These are phyloP conservation scores for Colletotrichum higginsianum DNA, from an alignment of 2,329 filamentous ascomycete species.

Conservation along the genomic window DNA sequence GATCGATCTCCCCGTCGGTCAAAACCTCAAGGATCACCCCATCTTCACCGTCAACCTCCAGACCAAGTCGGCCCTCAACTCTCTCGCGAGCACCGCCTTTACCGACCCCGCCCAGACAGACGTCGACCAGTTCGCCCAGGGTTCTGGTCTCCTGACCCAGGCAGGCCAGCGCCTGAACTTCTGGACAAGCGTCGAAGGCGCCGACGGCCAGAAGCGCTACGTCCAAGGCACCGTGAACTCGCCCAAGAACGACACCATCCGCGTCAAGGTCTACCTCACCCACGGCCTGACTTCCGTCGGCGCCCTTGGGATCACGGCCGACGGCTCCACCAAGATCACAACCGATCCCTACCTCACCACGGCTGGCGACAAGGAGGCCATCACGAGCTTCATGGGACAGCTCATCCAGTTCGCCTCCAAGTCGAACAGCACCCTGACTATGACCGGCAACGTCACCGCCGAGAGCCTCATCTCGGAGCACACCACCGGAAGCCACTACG, in stretches of 20 bases:
- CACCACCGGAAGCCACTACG: slow-evolving; percentile 49
- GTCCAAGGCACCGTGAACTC: slow-evolving; percentile 64
- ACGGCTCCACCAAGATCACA: slow-evolving; percentile 59
- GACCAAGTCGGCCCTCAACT: slow-evolving; percentile 46
- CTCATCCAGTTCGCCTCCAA: slow-evolving; percentile 48
- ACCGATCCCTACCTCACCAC: slow-evolving; percentile 54
- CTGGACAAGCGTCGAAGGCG: slow-evolving; percentile 61
- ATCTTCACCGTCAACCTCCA: slow-evolving; percentile 50
- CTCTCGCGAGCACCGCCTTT: slow-evolving; percentile 28
- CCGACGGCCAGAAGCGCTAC: slow-evolving; percentile 55
- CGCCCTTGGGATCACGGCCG: slow-evolving; percentile 58
- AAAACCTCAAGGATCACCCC: slow-evolving; percentile 54
- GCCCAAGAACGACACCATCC: slow-evolving; percentile 58
- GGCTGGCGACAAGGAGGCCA: slow-evolving; percentile 48
- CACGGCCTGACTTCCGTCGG: slow-evolving; percentile 65
- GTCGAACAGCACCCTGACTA: slow-evolving; percentile 45
- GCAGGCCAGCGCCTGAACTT: slow-evolving; percentile 62
- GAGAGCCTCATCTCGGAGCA: slow-evolving; percentile 47
- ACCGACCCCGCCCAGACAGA: slow-evolving; percentile 47
- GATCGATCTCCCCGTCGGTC: slow-evolving; percentile 59
- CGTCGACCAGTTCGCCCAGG: slow-evolving; percentile 53
- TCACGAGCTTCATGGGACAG: slow-evolving; percentile 47
- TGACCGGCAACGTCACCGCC: slow-evolving; percentile 45
- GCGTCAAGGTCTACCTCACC: slow-evolving; percentile 65
- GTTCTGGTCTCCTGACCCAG: slow-evolving; percentile 59